Evolutionary conservation across 2,329 filamentous ascomycete species (phyloP), one percentile per base, ranked within the genome.

Genomic region (Verticillium klebahnii): DNA sequence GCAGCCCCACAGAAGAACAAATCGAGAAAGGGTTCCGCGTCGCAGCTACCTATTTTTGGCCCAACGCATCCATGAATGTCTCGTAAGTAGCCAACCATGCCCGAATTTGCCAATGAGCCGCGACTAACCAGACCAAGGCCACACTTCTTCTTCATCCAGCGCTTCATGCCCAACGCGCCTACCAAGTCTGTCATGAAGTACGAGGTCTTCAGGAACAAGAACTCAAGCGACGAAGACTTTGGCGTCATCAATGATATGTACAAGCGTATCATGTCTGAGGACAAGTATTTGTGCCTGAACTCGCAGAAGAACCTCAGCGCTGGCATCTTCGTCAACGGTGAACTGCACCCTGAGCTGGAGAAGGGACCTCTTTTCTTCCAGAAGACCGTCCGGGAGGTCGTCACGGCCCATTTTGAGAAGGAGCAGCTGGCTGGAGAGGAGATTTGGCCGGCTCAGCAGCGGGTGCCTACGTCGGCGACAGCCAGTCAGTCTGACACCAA

Each of bases 101-200:
- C 11, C 12, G 11, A 2, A 11, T 23, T 19, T 52, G 23, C 19
- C 39, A 12, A 23, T 23, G 45, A 14, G 12, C 11, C 8, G 8
- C 9, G 3, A 32, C 65, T 64, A 56, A 65, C 50, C 7, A 14
- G 12, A 25, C 2, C 1, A 9, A 83, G 82, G 15, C 80, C 83
- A n/a, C 77, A 88, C 72, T 88, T 88, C 72, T 83, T 89, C 73
- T 85, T 86, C 76, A 82, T 88, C 60, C 85, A 88, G 69, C 78
- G 85, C 62, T 87, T 88, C 72, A 77, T 88, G 14, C 86, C 86
- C 14, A 79, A 74, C 57, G 75, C 77, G 2, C 76, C 85, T 0
- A 77, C 73, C 39, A 79, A 73, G 52, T 82, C 81, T 2, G 75
- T 76, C 45, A 88, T 89, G 82, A 77, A 78, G 61, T 88, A 89